Evolutionary conservation across 2,329 filamentous ascomycete species (phyloP).

Genomic region (Zalaria obscura): DNA sequence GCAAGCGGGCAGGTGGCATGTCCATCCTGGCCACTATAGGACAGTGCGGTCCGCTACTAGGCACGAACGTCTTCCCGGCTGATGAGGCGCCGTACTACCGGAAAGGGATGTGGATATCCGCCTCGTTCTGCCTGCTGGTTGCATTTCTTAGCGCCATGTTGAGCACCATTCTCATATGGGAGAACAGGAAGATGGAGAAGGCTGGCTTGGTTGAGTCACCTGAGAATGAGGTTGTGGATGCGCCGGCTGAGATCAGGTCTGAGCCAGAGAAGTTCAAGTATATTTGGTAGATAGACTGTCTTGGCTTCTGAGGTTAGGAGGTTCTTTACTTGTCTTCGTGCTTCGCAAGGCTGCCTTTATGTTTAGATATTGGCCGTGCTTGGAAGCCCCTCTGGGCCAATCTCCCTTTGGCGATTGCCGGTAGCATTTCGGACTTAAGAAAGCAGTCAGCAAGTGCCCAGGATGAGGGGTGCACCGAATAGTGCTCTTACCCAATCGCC

Average conservation of each 20-base stretch:
- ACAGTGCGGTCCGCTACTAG: conserved; percentile 36
- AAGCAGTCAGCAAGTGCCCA: no score
- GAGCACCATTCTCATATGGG: conserved; percentile 39
- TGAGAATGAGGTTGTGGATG: not conserved
- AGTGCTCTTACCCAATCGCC: no score
- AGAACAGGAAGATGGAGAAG: conserved; percentile 46
- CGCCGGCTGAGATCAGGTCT: not conserved
- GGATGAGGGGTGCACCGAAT: no score
- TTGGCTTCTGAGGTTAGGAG: not conserved
- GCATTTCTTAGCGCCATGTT: conserved; percentile 38
- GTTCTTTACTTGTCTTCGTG: no score
- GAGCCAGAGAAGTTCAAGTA: not conserved
- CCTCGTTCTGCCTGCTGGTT: conserved; percentile 47
- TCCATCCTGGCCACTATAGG: conserved; percentile 25
- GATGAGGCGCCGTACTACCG: conserved; percentile 31
- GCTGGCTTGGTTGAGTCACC: conserved; percentile 7
- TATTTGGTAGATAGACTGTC: not conserved
- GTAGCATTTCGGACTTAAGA: no score
- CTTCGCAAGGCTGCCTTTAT: no score
- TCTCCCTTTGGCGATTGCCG: no score
- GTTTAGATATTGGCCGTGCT: no score
- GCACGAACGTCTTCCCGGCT: conserved; percentile 48
- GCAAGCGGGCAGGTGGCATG: conserved; percentile 21
- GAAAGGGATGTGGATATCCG: conserved; percentile 46
- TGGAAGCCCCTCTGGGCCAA: no score